Conservation (phyloP, 23 red algal genomes). For the Gracilaria vermiculophylla region DNA sequence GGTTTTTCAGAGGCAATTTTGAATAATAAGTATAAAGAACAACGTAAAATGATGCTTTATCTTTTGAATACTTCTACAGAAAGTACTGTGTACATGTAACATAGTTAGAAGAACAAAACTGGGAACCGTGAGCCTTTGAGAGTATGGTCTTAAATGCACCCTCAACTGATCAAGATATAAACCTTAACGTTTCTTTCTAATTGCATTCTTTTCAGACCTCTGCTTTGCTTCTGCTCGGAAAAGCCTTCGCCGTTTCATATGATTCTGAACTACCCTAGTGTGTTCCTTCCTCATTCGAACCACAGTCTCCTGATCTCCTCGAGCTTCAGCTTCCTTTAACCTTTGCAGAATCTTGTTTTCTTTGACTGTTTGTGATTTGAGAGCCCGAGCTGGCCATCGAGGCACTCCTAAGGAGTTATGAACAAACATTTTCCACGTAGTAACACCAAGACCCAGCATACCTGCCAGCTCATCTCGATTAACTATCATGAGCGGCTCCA, state of each 20-base stretch:
- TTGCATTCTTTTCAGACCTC: background rate
- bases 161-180: background rate
- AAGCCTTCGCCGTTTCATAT: slow-evolving; percentile 16
- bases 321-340: slow-evolving; percentile 24
- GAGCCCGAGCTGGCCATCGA: slow-evolving; percentile 66
- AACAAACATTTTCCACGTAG: slow-evolving; percentile 71
- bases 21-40: too few species aligned
- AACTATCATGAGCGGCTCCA: slow-evolving; percentile 63
- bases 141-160: background rate
- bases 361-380: slow-evolving; percentile 62
- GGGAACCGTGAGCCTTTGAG: background rate
- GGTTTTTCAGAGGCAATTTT: too few species aligned
- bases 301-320: slow-evolving; percentile 21
- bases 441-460: slow-evolving; percentile 62
- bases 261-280: slow-evolving; percentile 5
- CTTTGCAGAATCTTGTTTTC: slow-evolving; percentile 52
- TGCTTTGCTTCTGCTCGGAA: slow-evolving; percentile 37
- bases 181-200: slow-evolving; percentile 6
- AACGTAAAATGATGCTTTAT: background rate
- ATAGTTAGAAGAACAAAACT: background rate
- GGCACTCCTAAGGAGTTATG: slow-evolving; percentile 62
- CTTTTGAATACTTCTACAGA: background rate
- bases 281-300: slow-evolving; percentile 29
- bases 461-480: slow-evolving; percentile 64
- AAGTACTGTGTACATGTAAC: background rate